These are phyloP conservation scores for Eucalyptus polybractea DNA, from an alignment of 345 rosid species.

Conservation along the genomic window DNA sequence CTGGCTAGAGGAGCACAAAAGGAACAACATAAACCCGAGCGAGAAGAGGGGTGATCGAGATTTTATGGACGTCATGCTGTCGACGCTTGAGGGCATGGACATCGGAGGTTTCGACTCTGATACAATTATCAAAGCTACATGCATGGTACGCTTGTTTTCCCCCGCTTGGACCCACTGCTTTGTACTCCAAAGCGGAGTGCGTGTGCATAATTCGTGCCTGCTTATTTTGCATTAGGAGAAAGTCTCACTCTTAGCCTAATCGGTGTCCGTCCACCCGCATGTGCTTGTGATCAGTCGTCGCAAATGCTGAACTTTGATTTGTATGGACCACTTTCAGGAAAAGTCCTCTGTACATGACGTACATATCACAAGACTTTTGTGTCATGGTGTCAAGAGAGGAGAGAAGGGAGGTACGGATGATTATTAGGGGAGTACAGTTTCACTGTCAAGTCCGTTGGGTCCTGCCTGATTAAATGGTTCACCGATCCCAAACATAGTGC, in stretches of 20 bases:
- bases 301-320: neutral
- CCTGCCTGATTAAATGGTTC: neutral
- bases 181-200: neutral
- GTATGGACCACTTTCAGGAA: neutral
- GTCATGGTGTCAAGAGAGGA: neutral
- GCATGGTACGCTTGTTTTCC: too few species aligned
- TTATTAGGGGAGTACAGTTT: neutral
- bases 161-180: neutral
- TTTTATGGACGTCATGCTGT: too few species aligned
- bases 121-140: too few species aligned
- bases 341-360: neutral
- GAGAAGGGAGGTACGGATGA: neutral
- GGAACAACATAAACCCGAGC: too few species aligned
- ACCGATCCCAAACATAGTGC: neutral
- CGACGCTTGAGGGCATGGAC: too few species aligned
- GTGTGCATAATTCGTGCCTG: neutral
- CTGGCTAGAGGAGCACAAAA: too few species aligned
- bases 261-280: neutral
- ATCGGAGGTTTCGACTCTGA: too few species aligned
- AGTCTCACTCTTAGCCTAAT: neutral
- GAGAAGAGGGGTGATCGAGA: too few species aligned
- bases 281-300: neutral
- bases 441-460: neutral
- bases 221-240: neutral
- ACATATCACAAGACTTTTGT: neutral